These are phyloP conservation scores for Striga asiatica DNA, from an alignment of 257 asterid genomes.

Conservation along the genomic window DNA sequence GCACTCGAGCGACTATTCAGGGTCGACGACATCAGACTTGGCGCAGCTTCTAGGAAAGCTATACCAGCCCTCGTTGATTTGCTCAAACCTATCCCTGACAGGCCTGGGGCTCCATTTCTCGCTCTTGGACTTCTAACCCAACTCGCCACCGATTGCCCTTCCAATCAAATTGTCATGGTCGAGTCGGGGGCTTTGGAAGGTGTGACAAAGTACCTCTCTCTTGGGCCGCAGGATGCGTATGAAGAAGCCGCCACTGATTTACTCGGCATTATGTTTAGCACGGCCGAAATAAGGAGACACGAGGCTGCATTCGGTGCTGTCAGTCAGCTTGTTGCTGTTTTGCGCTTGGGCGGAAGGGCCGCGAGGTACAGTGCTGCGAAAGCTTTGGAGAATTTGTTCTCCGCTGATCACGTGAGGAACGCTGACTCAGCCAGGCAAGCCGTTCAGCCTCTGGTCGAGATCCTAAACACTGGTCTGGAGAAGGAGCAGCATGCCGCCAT, in stretches of 20 bases:
- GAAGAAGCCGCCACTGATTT: slow-evolving; percentile 99
- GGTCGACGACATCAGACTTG: slow-evolving; percentile 91
- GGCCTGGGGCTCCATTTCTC: slow-evolving; percentile 96
- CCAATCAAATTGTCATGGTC: slow-evolving; percentile 87
- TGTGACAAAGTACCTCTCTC: slow-evolving; percentile 84
- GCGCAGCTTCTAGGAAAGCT: slow-evolving; percentile 96
- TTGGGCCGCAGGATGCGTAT: slow-evolving; percentile 88
- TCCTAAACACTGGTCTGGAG: slow-evolving; percentile 84
- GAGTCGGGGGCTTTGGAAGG: slow-evolving; percentile 97
- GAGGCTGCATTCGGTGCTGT: slow-evolving; percentile 97
- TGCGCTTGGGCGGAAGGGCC: slow-evolving; percentile 95
- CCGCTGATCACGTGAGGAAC: slow-evolving; percentile 91
- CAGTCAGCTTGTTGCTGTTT: slow-evolving; percentile 86
- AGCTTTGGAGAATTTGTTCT: slow-evolving; percentile 87
- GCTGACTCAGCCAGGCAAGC: slow-evolving; percentile 96
- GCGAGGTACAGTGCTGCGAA: slow-evolving; percentile 97
- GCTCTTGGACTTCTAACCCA: slow-evolving; percentile 84
- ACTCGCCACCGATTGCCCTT: slow-evolving; percentile 74
- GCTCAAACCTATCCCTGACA: slow-evolving; percentile 95
- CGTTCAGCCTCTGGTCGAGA: slow-evolving; percentile 92
- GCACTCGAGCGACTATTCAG: slow-evolving; percentile 92
- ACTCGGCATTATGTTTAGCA: slow-evolving; percentile 81
- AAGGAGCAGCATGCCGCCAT: slow-evolving; percentile 99
- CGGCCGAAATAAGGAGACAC: slow-evolving; percentile 90
- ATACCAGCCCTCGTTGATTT: slow-evolving; percentile 96